These are phyloP conservation scores for Tuber calosporum DNA, from an alignment of 495 filamentous ascomycete species.

Conservation along the genomic window DNA sequence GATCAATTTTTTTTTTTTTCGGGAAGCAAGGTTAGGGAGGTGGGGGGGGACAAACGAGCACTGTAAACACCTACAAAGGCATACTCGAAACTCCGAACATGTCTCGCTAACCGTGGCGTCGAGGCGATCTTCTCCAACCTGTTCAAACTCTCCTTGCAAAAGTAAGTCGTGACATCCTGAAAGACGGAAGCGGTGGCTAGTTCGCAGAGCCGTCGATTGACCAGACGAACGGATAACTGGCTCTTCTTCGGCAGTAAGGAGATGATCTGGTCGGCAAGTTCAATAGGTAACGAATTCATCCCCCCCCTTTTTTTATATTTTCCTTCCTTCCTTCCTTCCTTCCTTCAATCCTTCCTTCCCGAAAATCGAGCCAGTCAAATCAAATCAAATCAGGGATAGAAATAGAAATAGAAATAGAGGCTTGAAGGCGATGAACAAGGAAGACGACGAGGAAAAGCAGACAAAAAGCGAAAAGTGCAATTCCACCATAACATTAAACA, in stretches of 20 bases:
- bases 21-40: neutral
- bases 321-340: neutral
- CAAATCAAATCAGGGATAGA: neutral
- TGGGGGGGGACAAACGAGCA: constrained; percentile 10
- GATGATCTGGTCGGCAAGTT: constrained; percentile 23
- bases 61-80: constrained; percentile 18
- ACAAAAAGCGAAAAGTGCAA: neutral
- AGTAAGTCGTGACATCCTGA: constrained; percentile 11
- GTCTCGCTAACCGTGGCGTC: constrained; percentile 9
- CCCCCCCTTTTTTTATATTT: neutral
- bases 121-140: constrained; percentile 17
- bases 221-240: constrained; percentile 15
- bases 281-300: constrained; percentile 21
- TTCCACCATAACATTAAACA: neutral
- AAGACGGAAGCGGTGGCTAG: constrained; percentile 16
- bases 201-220: constrained; percentile 9
- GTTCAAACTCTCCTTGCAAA: constrained; percentile 11
- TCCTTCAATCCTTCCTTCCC: neutral
- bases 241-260: constrained; percentile 19
- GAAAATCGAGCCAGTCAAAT: neutral
- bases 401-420: neutral
- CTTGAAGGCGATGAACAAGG: neutral
- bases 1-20: neutral
- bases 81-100: constrained; percentile 25
- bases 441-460: neutral